Base-by-base conservation (phyloP, 805 yeast genomes). In the Vanderwaltozyma yarrowii region DNA sequence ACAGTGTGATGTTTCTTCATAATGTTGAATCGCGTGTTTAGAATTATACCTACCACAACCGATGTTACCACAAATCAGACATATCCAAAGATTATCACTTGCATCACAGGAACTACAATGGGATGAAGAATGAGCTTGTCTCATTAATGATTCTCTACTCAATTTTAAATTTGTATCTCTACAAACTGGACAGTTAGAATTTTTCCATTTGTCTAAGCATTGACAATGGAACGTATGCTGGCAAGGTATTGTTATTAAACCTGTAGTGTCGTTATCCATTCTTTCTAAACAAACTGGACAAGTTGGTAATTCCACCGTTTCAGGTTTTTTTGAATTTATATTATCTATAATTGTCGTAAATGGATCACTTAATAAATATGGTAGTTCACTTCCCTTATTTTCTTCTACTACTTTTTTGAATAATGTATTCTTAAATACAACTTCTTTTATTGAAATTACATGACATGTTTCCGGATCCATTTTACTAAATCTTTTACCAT, bases 211-310 rank as follows among this genome's bases (percentile, higher is more conserved):
- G 33, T 85, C 76, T 36, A 87, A 65, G 54, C 96, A 88, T 47
- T 74, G 81, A 47, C 95, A 87, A 57, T 87, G 96, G 58, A 85
- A 87, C 0, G 95, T 84, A 55, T 87, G 96, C 54, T 85, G 95
- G 45, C 96, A 88, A 2, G 92, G 87, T 25, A 84, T 87, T 0
- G 96, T 88, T 5, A 86, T 62, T 10, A 87, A 65, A 0, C 96
- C 96, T 0, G 94, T 77, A 4, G 81, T 66, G 17, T 73, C 74
- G 1, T 87, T 67, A 53, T 87, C 96, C 80, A 87, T 78, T 42
- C 94, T 66, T 50, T 87, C 96, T 14, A 87, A 64, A 53, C 96
- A 87, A 0, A 87, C 96, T 0, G 96, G 96, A 52, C 96, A 87
- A 0, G 92, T 82, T 0, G 96, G 95, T 23, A 87, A 65, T 55